phyloP scores from a whole-genome alignment of 2,329 filamentous ascomycete species.

The Zymoseptoria passerinii region DNA sequence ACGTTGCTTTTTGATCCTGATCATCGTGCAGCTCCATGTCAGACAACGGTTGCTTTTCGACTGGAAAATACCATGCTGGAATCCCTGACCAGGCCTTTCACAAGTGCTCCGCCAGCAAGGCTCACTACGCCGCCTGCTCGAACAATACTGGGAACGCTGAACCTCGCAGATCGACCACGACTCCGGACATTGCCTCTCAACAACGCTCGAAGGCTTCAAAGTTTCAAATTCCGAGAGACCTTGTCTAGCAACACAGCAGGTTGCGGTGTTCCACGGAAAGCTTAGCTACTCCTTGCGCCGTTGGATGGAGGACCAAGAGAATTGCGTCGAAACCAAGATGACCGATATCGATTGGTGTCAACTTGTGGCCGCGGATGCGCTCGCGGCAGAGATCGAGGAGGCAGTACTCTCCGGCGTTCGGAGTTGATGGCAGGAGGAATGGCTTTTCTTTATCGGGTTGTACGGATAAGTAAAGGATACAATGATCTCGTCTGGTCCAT shows the following conservation, averaged over 20 bases:
- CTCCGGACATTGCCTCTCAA: too few relatives aligned
- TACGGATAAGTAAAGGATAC: background rate
- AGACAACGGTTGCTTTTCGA: background rate
- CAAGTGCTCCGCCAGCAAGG: background rate
- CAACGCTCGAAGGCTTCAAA: background rate
- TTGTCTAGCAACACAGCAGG: background rate
- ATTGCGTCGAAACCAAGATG: background rate
- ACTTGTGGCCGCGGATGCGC: background rate
- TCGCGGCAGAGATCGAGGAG: conserved; percentile 3
- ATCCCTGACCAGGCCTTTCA: background rate
- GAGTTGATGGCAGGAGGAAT: background rate
- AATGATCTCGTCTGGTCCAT: background rate
- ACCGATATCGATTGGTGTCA: background rate
- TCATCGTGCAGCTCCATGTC: background rate
- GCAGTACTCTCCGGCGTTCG: background rate
- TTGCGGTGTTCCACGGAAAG: background rate
- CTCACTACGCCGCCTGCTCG: background rate
- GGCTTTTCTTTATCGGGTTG: background rate
- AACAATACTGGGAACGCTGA: background rate
- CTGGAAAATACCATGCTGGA: background rate
- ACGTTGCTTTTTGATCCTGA: background rate
- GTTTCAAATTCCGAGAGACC: background rate
- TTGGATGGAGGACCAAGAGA: background rate
- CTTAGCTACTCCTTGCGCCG: background rate
- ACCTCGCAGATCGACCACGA: background rate